Evolutionary conservation across 805 yeast genomes (phyloP).

Genomic region (Limtongia smithiae): DNA sequence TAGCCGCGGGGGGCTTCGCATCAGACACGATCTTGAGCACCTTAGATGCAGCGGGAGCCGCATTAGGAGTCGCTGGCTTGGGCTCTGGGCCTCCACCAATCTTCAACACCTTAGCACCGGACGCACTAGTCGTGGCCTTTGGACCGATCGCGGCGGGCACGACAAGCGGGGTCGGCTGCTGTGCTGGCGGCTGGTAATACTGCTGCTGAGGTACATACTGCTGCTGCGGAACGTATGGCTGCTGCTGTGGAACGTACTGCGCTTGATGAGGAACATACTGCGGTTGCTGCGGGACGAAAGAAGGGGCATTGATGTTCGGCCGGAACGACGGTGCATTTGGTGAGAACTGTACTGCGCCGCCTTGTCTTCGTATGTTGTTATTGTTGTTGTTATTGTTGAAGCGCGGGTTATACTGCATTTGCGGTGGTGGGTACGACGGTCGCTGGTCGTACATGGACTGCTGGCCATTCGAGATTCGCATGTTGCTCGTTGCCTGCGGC

Average conservation of each 20-base stretch:
- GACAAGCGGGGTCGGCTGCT: slow-evolving; percentile 2
- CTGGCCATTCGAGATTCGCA: slow-evolving; percentile 3
- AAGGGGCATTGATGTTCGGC: slow-evolving; percentile 18
- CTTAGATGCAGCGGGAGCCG: slow-evolving; percentile 25
- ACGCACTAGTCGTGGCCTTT: slow-evolving; percentile 6
- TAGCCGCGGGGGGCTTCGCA: slow-evolving; percentile 9
- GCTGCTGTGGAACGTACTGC: slow-evolving; percentile 11
- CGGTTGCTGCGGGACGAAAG: slow-evolving; percentile 8
- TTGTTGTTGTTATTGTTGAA: slow-evolving; percentile 17
- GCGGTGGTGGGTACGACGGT: slow-evolving; percentile 3
- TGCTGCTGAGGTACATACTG: no score
- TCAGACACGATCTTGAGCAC: slow-evolving; percentile 31
- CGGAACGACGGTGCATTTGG: slow-evolving; percentile 21
- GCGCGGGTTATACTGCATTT: slow-evolving; percentile 11
- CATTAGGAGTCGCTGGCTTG: slow-evolving; percentile 3
- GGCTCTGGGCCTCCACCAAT: slow-evolving; percentile 32
- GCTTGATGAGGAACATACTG: slow-evolving; percentile 4
- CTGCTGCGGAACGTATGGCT: no score
- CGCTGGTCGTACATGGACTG: slow-evolving; percentile 2
- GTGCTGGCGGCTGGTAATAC: slow-evolving; percentile 5
- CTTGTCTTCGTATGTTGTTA: slow-evolving; percentile 5
- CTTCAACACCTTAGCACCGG: slow-evolving; percentile 16
- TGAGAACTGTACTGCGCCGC: not conserved
- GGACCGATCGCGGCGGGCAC: slow-evolving; percentile 1
- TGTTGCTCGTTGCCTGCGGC: slow-evolving; percentile 13